A percentile compares a stretch with the other conserved stretches of the same genome.
Evolutionary conservation across 306 rosid genomes (phyloP).

Genomic region (Oemleria cerasiformis): DNA sequence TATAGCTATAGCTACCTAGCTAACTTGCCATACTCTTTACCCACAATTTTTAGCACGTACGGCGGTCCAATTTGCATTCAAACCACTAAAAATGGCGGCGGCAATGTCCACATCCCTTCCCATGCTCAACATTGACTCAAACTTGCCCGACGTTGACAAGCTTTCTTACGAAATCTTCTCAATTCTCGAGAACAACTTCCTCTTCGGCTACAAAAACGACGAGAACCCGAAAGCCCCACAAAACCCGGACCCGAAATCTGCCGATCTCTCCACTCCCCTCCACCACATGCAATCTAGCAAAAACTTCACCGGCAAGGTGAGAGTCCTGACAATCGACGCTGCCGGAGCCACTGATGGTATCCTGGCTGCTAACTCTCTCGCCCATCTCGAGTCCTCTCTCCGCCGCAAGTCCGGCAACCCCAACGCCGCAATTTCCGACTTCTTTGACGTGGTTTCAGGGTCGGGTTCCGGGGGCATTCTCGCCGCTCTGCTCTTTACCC

Average conservation of each 20-base stretch:
- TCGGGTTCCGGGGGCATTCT: slow-evolving; percentile 79
- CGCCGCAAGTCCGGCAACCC: slow-evolving; percentile 56
- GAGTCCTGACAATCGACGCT: slow-evolving; percentile 82
- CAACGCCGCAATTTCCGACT: slow-evolving; percentile 49
- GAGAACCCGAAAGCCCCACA: not conserved
- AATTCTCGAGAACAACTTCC: slow-evolving; percentile 75
- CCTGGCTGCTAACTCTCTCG: slow-evolving; percentile 73
- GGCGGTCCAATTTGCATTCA: not conserved
- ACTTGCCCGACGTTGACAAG: slow-evolving; percentile 56
- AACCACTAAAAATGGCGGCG: slow-evolving; percentile 54
- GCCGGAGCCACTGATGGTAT: slow-evolving; percentile 80
- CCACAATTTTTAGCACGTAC: not conserved
- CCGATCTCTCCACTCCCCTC: slow-evolving; percentile 7
- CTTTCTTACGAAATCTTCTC: slow-evolving; percentile 95
- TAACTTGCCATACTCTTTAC: not conserved
- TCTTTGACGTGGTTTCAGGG: slow-evolving; percentile 84
- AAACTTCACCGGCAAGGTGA: slow-evolving; percentile 50
- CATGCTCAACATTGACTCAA: slow-evolving; percentile 32
- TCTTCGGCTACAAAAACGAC: slow-evolving; percentile 52
- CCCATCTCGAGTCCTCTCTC: slow-evolving; percentile 61
- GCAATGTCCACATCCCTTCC: slow-evolving; percentile 36
- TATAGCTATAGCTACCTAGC: not conserved
- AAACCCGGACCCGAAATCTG: not conserved
- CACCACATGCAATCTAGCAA: slow-evolving; percentile 30
- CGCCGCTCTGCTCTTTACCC: slow-evolving; percentile 71